These are phyloP conservation scores for Chaetomiaceae sp. DNA, from an alignment of 2,329 filamentous ascomycete genomes.

Conservation along the genomic window DNA sequence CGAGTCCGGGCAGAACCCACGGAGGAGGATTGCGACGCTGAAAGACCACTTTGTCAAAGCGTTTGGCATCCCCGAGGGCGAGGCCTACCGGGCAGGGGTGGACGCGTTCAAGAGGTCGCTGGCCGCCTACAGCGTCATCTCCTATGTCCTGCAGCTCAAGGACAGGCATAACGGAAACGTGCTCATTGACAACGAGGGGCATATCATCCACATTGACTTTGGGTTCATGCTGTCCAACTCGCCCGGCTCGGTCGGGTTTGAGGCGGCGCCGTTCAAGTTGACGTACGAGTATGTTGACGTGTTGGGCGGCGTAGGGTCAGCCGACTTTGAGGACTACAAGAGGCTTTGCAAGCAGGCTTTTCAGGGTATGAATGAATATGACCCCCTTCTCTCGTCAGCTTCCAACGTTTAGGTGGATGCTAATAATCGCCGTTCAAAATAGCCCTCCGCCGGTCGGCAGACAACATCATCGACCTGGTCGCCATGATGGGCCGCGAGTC, in stretches of 20 bases:
- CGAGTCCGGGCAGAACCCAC: constrained; percentile 67
- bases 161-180: constrained; percentile 85
- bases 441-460: constrained; percentile 73
- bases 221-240: constrained; percentile 88
- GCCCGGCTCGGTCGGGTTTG: constrained; percentile 77
- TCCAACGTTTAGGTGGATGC: too few relatives aligned
- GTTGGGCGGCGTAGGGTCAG: constrained; percentile 65
- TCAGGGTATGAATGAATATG: constrained; percentile 51
- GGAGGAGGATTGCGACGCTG: constrained; percentile 72
- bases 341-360: constrained; percentile 77
- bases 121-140: constrained; percentile 80
- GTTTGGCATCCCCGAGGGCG: constrained; percentile 66
- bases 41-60: constrained; percentile 78
- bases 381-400: too few relatives aligned
- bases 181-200: constrained; percentile 77
- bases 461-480: constrained; percentile 76
- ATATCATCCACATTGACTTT: constrained; percentile 86
- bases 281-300: constrained; percentile 81
- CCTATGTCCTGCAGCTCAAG: constrained; percentile 78
- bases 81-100: constrained; percentile 66
- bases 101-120: constrained; percentile 78
- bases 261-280: constrained; percentile 82
- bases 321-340: constrained; percentile 72
- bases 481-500: constrained; percentile 80
- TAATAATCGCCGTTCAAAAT: neutral